Base-by-base conservation (phyloP, 352 stramenopile species). In the Pythium brachiatum region DNA sequence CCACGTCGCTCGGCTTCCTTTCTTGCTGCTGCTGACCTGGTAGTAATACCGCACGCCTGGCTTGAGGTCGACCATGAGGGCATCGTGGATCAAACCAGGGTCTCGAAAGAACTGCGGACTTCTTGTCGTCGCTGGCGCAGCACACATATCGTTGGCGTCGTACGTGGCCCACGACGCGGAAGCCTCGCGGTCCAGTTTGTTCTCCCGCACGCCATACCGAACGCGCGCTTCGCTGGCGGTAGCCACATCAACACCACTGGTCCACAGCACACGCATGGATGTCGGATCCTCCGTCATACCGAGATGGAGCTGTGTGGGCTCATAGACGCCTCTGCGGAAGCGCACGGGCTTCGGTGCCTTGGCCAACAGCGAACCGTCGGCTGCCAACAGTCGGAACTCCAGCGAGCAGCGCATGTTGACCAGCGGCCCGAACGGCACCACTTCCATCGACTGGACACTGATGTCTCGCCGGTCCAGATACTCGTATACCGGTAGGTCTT, bases 391-490 rank as follows among this genome's bases (percentile, higher is more conserved):
- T 21, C 53, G 64, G 48, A 83, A 79, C 51, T 79, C 68, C 41
- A 73, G 74, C 52, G 68, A 36, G 60, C 74, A 78, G 21, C 74
- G 70, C 70, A 75, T 75, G 63, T 81, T 81, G 43, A 81, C 65
- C 36, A 81, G 65, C 53, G 74, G 74, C 1, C 74, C 74, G 55
- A 81, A 69, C 25, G 53, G 61, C 26, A 78, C 29, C n/a, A 29
- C 57, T n/a, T 60, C 31, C 13, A 21, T 34, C 3, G 32, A 34
- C 7, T 13, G 16, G 39, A 53, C 3, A 20, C 38, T 6, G 16
- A 44, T 32, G 34, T 21, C 43, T 53, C 25, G 29, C 51, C 21
- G 23, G 61, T 79, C 72, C 23, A 68, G 36, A 41, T 59, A 72
- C 12, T 69, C 64, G 38, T 16, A 3, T 2, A 36, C 21, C 4